Base-by-base conservation (phyloP, 2,329 filamentous ascomycete species). In the Chrysosporium queenslandicum region DNA sequence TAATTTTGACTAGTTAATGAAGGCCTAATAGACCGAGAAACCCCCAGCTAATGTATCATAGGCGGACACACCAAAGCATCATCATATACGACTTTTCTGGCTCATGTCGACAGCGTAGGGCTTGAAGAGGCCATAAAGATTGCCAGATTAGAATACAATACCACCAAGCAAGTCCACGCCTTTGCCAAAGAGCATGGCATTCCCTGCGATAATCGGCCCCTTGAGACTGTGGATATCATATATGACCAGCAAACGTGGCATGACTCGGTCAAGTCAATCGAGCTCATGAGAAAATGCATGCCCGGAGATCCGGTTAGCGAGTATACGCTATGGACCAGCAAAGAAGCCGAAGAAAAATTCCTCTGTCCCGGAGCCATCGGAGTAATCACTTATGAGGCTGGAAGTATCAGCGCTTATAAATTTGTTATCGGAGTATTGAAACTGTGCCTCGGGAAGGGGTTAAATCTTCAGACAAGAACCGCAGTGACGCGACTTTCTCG, bases 191-290 rank as follows among this genome's bases (percentile, higher is more conserved):
- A 71, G 16, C 64, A 81, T 52, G 57, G 56, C 4, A 76, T 80
- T 29, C 61, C 66, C 9, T 73, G 77, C 59, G 79, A 82, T 58
- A 74, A 71, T 46, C 60, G 66, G 34, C 61, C 71, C 8, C 75
- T 77, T 57, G 67, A 73, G 21, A 83, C 80, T 0, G 71, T 81
- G 1, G 80, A 83, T 61, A 66, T 82, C 2, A 67, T 82, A 29
- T 82, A 80, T 60, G 76, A 80, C 53, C 54, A 66, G 16, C 61
- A 53, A 7, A 65, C 73, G 46, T 75, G 73, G 66, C 60, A 63
- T 3, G 52, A 59, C 1, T 71, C 72, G 1, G 59, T 64, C 21
- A 55, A 59, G 14, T 68, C 71, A 2, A 69, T 79, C 14, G 59
- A 64, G 3, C 64, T 70, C 3, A 76, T 81, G 72, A 68, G 66